A percentile compares a stretch with the other conserved stretches of the same genome.
Conservation (phyloP, 2,329 filamentous ascomycete species). For the Ophiosphaerella narmari region DNA sequence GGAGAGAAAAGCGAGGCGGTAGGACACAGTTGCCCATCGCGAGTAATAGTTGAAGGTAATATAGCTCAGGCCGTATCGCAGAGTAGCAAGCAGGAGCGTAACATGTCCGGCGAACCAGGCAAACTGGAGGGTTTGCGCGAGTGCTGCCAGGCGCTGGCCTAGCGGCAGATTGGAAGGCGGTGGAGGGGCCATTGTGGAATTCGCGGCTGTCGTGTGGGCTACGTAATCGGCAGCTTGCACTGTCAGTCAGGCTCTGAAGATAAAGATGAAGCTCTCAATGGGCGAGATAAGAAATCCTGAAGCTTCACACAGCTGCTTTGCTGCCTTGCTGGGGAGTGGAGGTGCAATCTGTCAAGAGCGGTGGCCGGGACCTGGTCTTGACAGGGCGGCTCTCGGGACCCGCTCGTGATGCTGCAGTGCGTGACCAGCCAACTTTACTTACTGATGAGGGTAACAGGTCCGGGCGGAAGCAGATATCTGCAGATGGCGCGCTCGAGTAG, state of each 20-base stretch:
- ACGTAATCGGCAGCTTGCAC: constrained; percentile 24
- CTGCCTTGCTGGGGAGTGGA: constrained; percentile 21
- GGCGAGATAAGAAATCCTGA: constrained; percentile 7
- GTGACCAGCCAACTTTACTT: constrained; percentile 31
- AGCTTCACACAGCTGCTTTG: constrained; percentile 18
- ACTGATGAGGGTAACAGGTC: constrained; percentile 27
- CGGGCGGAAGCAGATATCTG: constrained; percentile 2
- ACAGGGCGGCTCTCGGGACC: constrained; percentile 29
- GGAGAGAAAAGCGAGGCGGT: constrained; percentile 87
- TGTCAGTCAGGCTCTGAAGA: constrained; percentile 32
- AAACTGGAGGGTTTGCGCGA: constrained; percentile 94
- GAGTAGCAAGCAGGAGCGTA: constrained; percentile 78
- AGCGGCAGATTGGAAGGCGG: constrained; percentile 72
- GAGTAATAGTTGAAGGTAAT: constrained; percentile 86
- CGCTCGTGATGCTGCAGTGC: constrained; percentile 35
- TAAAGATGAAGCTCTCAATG: constrained; percentile 17
- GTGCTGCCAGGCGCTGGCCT: constrained; percentile 71
- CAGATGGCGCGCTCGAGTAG: background rate
- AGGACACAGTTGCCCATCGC: constrained; percentile 77
- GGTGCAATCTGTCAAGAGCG: constrained; percentile 44
- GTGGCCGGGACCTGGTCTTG: constrained; percentile 31
- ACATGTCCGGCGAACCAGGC: constrained; percentile 74
- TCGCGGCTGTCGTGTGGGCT: constrained; percentile 34
- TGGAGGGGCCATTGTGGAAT: constrained; percentile 69
- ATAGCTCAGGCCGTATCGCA: constrained; percentile 85